Percentiles rank a stretch among this genome's conserved stretches.
These are phyloP conservation scores for Umbelopsis sp. DNA, from an alignment of 192 early-diverging fungal species.

Conservation along the genomic window DNA sequence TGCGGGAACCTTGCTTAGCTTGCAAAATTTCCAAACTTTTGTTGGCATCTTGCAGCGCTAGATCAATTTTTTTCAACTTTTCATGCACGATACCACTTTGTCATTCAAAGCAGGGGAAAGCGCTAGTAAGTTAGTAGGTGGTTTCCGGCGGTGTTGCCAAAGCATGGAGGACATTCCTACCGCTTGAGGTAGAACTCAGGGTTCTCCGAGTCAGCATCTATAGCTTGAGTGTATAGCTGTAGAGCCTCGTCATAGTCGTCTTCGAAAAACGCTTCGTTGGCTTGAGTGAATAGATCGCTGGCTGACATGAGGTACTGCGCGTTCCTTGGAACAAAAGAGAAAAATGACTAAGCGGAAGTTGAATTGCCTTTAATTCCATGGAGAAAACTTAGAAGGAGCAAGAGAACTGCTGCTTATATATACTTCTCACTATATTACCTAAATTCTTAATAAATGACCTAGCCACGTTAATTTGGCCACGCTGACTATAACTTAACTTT, in stretches of 20 bases:
- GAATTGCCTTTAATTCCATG: background rate
- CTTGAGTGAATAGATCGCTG: slow-evolving; percentile 39
- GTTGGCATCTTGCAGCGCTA: slow-evolving; percentile 69
- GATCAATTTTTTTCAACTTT: slow-evolving; percentile 62
- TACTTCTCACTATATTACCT: too few relatives aligned
- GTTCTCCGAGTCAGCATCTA: slow-evolving; percentile 61
- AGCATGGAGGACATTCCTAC: slow-evolving; percentile 25
- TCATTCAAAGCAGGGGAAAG: background rate
- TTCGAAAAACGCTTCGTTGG: slow-evolving; percentile 78
- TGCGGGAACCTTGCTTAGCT: slow-evolving; percentile 48
- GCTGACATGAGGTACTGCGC: slow-evolving; percentile 15
- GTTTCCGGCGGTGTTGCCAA: background rate
- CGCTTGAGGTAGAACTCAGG: slow-evolving; percentile 70
- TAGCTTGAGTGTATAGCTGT: slow-evolving; percentile 67
- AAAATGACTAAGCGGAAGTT: background rate
- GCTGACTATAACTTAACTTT: too few relatives aligned
- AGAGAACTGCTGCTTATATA: too few relatives aligned
- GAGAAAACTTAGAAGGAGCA: too few relatives aligned
- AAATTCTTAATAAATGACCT: too few relatives aligned
- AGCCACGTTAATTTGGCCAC: too few relatives aligned
- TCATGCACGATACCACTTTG: slow-evolving; percentile 63
- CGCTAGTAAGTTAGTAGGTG: background rate
- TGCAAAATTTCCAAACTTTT: slow-evolving; percentile 59
- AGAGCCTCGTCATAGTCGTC: slow-evolving; percentile 79
- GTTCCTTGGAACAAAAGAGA: slow-evolving; percentile 8